Evolutionary conservation across 1,139 yeast species (phyloP).

Genomic region (Debaryomyces coudertii): DNA sequence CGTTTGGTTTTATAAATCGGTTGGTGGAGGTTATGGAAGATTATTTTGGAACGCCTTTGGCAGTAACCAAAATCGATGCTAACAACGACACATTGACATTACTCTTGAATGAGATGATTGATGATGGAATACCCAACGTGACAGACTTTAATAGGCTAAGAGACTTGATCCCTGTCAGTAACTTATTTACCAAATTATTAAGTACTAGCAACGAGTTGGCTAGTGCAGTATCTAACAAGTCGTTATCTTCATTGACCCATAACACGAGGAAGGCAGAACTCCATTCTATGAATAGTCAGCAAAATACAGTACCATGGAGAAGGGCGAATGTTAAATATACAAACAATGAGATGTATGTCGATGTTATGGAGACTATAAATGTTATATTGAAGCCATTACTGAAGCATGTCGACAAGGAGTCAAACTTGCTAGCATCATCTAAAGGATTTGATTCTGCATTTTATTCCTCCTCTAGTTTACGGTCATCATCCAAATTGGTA

Average conservation of each 20-base stretch:
- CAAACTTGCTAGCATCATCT: constrained; percentile 15
- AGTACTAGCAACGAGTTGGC: constrained; percentile 38
- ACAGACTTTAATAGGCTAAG: constrained; percentile 74
- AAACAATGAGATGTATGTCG: constrained; percentile 82
- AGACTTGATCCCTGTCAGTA: constrained; percentile 68
- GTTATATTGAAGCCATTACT: constrained; percentile 41
- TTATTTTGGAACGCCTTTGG: constrained; percentile 62
- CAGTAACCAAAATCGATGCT: constrained; percentile 60
- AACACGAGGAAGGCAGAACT: constrained; percentile 10
- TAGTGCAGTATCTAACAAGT: constrained; percentile 24
- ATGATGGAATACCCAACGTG: constrained; percentile 71
- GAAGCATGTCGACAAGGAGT: constrained; percentile 11
- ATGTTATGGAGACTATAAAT: constrained; percentile 63
- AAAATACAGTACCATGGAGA: constrained; percentile 69
- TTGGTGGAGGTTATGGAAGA: constrained; percentile 56
- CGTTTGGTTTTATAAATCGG: constrained; percentile 56
- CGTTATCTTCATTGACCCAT: constrained; percentile 16
- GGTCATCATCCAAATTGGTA: constrained; percentile 24
- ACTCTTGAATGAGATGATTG: constrained; percentile 59
- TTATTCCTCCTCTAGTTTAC: constrained; percentile 29
- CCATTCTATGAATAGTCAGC: constrained; percentile 1
- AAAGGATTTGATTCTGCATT: constrained; percentile 41
- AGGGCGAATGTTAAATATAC: constrained; percentile 63
- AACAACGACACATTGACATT: constrained; percentile 68
- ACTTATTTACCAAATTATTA: constrained; percentile 41